phyloP scores from a whole-genome alignment of 2,329 filamentous ascomycete genomes.

The Zalaria sp. region DNA sequence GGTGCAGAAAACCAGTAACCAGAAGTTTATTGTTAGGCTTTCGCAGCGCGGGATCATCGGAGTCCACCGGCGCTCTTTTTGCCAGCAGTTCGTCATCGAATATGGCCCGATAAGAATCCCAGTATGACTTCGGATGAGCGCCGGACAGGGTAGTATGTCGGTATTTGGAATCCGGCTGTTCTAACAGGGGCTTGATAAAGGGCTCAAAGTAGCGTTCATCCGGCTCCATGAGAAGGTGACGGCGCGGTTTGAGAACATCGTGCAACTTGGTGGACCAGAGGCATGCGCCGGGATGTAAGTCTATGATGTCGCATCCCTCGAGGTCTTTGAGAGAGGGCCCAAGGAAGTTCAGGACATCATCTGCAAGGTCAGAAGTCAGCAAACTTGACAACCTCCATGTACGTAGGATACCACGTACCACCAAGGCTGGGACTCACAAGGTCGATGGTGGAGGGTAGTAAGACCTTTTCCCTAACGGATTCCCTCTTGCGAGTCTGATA shows the following conservation, averaged over 20 bases:
- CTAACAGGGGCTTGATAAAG: slow-evolving; percentile 39
- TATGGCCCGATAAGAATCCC: slow-evolving; percentile 33
- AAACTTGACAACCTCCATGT: background rate
- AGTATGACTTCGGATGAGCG: slow-evolving; percentile 8
- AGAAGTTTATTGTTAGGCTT: slow-evolving; percentile 59
- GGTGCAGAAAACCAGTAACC: slow-evolving; percentile 26
- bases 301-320: slow-evolving; percentile 69
- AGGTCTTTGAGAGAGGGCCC: slow-evolving; percentile 54
- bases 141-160: slow-evolving; percentile 27
- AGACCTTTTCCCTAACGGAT: background rate
- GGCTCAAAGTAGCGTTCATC: slow-evolving; percentile 43
- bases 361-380: slow-evolving; percentile 22
- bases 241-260: slow-evolving; percentile 58
- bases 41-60: slow-evolving; percentile 26
- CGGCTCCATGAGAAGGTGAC: slow-evolving; percentile 72
- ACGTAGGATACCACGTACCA: slow-evolving; percentile 19
- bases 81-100: slow-evolving; percentile 38
- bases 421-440: slow-evolving; percentile 31
- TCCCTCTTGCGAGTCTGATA: background rate
- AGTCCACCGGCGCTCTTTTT: slow-evolving; percentile 35
- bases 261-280: slow-evolving; percentile 69
- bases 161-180: slow-evolving; percentile 26
- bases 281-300: slow-evolving; percentile 69
- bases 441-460: slow-evolving; percentile 4
- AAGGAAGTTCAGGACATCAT: slow-evolving; percentile 59